Conservation (phyloP, 208 protist species). For the Crithidia bombi region DNA sequence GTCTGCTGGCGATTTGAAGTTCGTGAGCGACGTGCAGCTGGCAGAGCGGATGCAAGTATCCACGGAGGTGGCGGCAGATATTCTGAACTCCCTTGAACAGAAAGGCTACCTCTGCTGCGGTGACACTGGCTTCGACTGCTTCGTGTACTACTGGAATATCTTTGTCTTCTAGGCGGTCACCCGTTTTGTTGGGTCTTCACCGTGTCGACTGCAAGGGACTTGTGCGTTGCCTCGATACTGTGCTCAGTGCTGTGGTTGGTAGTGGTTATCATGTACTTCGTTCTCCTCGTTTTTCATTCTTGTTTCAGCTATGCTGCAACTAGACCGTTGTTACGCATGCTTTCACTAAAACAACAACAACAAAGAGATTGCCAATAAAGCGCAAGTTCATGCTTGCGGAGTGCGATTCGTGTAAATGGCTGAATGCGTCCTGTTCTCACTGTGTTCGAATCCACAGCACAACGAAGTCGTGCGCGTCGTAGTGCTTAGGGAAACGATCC, state of each 20-base stretch:
- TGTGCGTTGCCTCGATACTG: not conserved
- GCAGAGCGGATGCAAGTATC: slow-evolving; percentile 58
- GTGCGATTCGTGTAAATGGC: no score
- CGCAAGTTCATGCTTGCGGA: no score
- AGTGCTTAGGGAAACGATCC: no score
- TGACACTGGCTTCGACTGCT: slow-evolving; percentile 73
- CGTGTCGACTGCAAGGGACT: no score
- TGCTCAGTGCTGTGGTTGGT: not conserved
- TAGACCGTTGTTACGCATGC: not conserved
- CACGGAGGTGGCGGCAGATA: slow-evolving; percentile 60
- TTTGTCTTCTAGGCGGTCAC: slow-evolving; percentile 68
- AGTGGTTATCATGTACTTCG: no score
- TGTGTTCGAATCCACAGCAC: no score
- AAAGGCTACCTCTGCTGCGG: slow-evolving; percentile 72
- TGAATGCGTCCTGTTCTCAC: no score
- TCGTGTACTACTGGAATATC: slow-evolving; percentile 86
- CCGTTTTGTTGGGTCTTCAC: no score
- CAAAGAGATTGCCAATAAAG: no score
- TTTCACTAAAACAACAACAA: no score
- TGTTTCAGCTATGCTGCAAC: not conserved
- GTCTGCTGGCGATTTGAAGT: slow-evolving; percentile 38
- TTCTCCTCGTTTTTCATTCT: slow-evolving; percentile 1
- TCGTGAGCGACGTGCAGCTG: slow-evolving; percentile 69
- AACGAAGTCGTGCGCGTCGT: no score
- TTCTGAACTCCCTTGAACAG: slow-evolving; percentile 51